Conservation (phyloP, 345 rosid genomes). For the Trapa incisa region DNA sequence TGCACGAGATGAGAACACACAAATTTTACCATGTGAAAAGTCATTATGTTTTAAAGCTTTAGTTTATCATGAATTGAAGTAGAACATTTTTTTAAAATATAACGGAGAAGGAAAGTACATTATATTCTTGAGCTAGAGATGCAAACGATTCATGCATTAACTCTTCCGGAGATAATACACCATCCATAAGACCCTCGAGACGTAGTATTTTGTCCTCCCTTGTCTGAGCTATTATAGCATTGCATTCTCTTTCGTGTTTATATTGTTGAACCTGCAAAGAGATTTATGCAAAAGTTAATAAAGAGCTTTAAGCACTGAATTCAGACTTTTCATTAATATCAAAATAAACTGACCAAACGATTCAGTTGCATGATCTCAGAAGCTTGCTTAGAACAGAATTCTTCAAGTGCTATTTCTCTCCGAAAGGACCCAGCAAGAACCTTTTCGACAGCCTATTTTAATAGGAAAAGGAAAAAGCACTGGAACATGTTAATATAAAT, state of each 20-base stretch:
- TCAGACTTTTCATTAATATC: neutral
- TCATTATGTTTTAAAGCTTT: neutral
- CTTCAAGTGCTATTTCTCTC: constrained; percentile 98
- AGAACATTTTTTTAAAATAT: neutral
- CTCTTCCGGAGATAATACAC: constrained; percentile 78
- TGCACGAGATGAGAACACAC: constrained; percentile 22
- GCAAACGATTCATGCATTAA: constrained; percentile 75
- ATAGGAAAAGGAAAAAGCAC: constrained; percentile 4
- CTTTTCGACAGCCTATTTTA: constrained; percentile 79
- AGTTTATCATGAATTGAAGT: neutral
- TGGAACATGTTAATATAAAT: neutral
- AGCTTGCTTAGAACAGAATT: constrained; percentile 77
- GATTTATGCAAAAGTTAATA: constrained; percentile 11
- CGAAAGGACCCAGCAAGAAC: constrained; percentile 93
- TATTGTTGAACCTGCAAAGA: constrained; percentile 78
- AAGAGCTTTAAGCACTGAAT: constrained; percentile 2
- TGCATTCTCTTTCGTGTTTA: constrained; percentile 98
- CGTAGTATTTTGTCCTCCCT: constrained; percentile 89
- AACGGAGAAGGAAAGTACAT: constrained; percentile 26
- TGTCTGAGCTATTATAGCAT: constrained; percentile 75
- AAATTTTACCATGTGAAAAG: neutral
- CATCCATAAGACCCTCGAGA: constrained; percentile 93
- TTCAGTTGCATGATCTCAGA: constrained; percentile 79
- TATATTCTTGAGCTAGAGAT: constrained; percentile 67
- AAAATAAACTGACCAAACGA: constrained; percentile 55